Conservation (phyloP, 148 eudicot species). For the Nyssa sinensis region DNA sequence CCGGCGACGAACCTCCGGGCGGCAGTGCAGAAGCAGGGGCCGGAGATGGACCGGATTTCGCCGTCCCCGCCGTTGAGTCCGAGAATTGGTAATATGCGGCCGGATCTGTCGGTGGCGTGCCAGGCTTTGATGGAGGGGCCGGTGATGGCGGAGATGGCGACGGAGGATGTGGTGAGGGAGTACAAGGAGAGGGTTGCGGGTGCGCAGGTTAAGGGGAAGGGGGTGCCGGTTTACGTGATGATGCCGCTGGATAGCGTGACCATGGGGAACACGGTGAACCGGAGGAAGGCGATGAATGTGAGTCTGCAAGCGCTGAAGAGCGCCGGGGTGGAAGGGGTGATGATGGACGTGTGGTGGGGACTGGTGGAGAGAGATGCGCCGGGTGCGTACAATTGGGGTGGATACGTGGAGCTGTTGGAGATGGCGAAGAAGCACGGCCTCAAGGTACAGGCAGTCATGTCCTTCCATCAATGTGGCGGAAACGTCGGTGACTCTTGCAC, state of each 20-base stretch:
- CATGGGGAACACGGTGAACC: constrained; percentile 56
- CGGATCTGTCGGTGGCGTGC: constrained; percentile 51
- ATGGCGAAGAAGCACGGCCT: constrained; percentile 71
- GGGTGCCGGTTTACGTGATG: constrained; percentile 97
- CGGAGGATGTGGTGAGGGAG: constrained; percentile 19
- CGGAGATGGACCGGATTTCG: constrained; percentile 30
- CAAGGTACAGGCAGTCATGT: constrained; percentile 91
- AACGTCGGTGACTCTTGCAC: constrained; percentile 90
- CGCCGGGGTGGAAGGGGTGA: constrained; percentile 84
- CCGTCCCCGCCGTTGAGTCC: constrained; percentile 69
- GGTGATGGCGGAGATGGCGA: constrained; percentile 2
- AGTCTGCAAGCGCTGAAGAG: constrained; percentile 79
- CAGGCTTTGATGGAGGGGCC: constrained; percentile 45
- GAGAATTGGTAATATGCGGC: constrained; percentile 30
- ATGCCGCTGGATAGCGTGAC: constrained; percentile 90
- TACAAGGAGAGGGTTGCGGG: constrained; percentile 12
- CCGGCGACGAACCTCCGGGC: constrained; percentile 31
- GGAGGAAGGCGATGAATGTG: constrained; percentile 81
- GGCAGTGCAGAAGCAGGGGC: constrained; percentile 18
- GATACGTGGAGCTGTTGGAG: constrained; percentile 66
- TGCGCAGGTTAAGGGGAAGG: constrained; percentile 25
- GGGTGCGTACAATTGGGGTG: constrained; percentile 81
- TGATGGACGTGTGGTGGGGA: constrained; percentile 99
- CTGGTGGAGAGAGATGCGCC: constrained; percentile 80
- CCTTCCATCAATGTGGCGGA: constrained; percentile 93